Evolutionary conservation across 306 rosid genomes (phyloP).

Genomic region (Vachellia pachyceras): DNA sequence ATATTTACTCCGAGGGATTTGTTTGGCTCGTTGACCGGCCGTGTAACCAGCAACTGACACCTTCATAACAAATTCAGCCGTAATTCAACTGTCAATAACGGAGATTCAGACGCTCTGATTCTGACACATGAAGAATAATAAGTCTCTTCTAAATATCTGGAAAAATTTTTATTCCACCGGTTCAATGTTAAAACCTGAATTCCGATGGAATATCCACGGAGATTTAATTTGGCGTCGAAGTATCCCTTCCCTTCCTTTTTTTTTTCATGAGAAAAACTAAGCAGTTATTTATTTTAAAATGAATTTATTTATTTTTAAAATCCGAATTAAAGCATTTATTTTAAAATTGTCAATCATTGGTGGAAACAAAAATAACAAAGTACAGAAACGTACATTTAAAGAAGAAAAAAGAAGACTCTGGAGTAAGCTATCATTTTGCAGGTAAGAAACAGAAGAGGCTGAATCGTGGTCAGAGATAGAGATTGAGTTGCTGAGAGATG

Average conservation of each 20-base stretch:
- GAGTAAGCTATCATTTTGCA: background rate
- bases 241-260: too few species aligned
- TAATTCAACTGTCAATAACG: background rate
- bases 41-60: slow-evolving; percentile 90
- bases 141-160: background rate
- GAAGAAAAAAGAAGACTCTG: background rate
- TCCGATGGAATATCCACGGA: too few species aligned
- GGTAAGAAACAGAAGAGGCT: too few species aligned
- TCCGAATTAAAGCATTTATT: too few species aligned
- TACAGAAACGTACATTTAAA: background rate
- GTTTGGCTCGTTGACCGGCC: slow-evolving; percentile 91
- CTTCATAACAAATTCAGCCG: slow-evolving; percentile 24
- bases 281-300: too few species aligned
- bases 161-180: background rate
- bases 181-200: background rate
- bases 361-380: background rate
- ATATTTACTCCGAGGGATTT: slow-evolving; percentile 79
- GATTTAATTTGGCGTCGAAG: too few species aligned
- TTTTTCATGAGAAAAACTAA: too few species aligned
- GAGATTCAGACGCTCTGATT: background rate
- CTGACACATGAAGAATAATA: background rate
- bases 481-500: background rate
- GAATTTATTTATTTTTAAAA: too few species aligned
- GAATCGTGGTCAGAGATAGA: background rate
- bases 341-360: background rate